Evolutionary conservation across 163 green algal species (phyloP).

Genomic region (Prototheca cutis): DNA sequence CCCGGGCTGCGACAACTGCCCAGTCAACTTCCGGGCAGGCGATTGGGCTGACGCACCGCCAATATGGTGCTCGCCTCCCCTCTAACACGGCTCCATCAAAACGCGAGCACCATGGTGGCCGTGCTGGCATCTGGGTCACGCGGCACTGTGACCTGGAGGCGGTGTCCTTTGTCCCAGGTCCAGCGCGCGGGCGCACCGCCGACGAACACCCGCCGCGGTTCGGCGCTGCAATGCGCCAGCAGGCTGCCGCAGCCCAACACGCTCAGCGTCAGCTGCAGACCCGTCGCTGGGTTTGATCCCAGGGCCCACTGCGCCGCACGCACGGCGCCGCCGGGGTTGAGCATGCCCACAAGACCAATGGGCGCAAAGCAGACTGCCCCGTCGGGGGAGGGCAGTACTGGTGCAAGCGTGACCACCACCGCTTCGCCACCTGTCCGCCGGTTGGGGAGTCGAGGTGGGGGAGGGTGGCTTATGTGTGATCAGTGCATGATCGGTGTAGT

Average conservation of each 20-base stretch:
- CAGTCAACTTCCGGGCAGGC: too few species aligned
- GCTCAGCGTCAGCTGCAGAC: conserved; percentile 4
- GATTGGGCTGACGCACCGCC: too few species aligned
- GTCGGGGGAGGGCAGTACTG: conserved; percentile 14
- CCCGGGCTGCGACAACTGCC: too few species aligned
- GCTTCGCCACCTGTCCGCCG: background rate
- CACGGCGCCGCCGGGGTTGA: conserved; percentile 81
- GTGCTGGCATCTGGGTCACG: background rate
- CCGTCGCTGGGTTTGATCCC: too few species aligned
- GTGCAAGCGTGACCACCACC: conserved; percentile 45
- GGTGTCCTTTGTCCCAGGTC: background rate
- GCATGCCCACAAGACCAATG: conserved; percentile 74
- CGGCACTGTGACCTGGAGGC: background rate
- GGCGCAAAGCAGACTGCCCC: conserved; percentile 44
- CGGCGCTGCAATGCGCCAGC: conserved; percentile 17
- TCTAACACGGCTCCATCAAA: background rate
- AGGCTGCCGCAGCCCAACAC: conserved; percentile 18
- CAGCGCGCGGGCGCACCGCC: background rate
- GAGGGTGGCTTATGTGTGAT: too few species aligned
- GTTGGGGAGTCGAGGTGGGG: too few species aligned
- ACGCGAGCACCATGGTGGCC: background rate
- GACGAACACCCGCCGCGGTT: background rate
- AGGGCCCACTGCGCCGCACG: background rate
- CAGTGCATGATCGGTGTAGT: too few species aligned
- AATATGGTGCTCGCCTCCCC: too few species aligned